Base-by-base conservation (phyloP, 805 yeast genomes). In the Sporopachydermia lactativora region DNA sequence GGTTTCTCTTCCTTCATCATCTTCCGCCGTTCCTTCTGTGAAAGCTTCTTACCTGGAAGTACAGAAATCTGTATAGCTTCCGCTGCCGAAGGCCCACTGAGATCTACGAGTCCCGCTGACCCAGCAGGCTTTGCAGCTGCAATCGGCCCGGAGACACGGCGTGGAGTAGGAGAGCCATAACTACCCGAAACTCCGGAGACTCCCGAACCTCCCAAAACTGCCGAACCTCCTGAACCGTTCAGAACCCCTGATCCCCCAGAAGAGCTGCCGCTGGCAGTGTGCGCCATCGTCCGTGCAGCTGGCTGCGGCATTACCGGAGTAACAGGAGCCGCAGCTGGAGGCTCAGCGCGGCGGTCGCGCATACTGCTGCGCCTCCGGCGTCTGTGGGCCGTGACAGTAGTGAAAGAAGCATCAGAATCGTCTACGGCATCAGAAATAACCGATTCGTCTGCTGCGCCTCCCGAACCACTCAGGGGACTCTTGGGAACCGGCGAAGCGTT, bases 1-100 rank as follows among this genome's bases (percentile, higher is more conserved):
- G 56, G 1, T 82, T 65, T 41, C 65, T 65, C 8, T 57, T 47
- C 18, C 57, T 57, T 1, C 18, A 35, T 24, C 37, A 39, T 35
- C 43, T 61, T 65, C 51, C 69, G 72, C 35, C 82, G 55, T 46
- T 75, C 81, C 49, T 73, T 73, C 46, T 78, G 83, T 1, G 83
- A 75, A 13, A 72, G 49, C 45, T 70, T 68, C 19, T 58, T 52
- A 15, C 61, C 55, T 0, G 68, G 31, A 8, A 24, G 61, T 2
- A 59, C 59, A 15, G 66, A 50, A 41, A 57, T 58, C 2, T 58
- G 51, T 34, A 59, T 65, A 4, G 45, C 41, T 5, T 42, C 38
- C 18, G 49, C 47, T 15, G 46, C 36, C 19, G 34, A 31, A 4
- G 28, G 35, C 31, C 24, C 31, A n/a, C 48, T 42, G 6, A 17